Evolutionary conservation across 768 basidiomycete species (phyloP), one percentile per base, ranked within the genome.

Genomic region (Pholiota molesta): DNA sequence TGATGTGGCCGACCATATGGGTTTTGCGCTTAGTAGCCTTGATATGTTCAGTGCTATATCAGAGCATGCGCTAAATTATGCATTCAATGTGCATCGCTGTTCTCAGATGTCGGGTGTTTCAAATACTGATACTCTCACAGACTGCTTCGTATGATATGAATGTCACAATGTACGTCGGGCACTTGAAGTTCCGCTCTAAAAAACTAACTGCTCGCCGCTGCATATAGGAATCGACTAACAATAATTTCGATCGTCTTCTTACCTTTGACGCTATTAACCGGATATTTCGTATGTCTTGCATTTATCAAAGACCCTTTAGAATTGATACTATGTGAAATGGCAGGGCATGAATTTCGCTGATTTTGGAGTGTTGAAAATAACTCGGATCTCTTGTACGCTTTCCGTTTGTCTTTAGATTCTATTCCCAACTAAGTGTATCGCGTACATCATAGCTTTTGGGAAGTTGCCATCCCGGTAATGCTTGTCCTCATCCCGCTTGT

Each of bases 1-100:
- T 28, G 90, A 91, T 69, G 88, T 91, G 5, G 78, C 80, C 59
- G 90, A 91, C 68, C 88, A 90, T 70, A 85, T 90, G 74, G 88
- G 90, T 61, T 88, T 86, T 67, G 84, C 86, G 13, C 72, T 91
- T 52, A 76, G 80, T 8, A 87, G 83, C 62, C 69, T 91, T 57
- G 89, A 91, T 63, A 87, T 89, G 82, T 89, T 89, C 65, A 78
- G 83, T 8, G 83, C 79, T 8, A 83, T 89, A 51, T 78, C 85
- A 17, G 87, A 90, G 70, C 90, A 89, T 65, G 68, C 89, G 60
- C 87, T 90, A 62, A 81, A 86, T 60, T 90, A 86, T 71, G 85
- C 87, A 5, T 90, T 90, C 78, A 90, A 90, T 71, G 87, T 89
- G 60, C 47, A 72, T 70, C 5, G 68, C 55, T 55, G 53, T 26